Percentiles rank a stretch among this genome's conserved stretches.
phyloP scores from a whole-genome alignment of 345 rosid genomes.

The Reutealis trisperma region DNA sequence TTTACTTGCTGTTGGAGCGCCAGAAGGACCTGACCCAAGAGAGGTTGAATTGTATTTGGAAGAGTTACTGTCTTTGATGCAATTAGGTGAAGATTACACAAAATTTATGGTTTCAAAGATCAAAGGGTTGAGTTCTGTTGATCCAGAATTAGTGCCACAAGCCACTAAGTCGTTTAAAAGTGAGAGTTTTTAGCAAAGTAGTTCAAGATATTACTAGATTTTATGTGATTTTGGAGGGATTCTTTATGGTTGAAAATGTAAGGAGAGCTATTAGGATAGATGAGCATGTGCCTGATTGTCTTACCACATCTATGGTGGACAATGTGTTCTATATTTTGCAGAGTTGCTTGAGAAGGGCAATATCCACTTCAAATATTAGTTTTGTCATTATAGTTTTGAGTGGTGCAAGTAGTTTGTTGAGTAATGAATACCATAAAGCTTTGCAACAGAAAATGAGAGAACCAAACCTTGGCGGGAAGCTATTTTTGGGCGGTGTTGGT shows the following conservation, averaged over 20 bases:
- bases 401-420: constrained; percentile 78
- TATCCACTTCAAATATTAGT: constrained; percentile 82
- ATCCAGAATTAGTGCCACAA: constrained; percentile 79
- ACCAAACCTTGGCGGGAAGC: constrained; percentile 82
- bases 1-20: constrained; percentile 70
- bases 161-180: constrained; percentile 88
- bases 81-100: constrained; percentile 86
- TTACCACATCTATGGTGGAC: constrained; percentile 95
- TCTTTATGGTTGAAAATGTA: constrained; percentile 97
- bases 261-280: constrained; percentile 93
- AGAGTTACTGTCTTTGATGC: constrained; percentile 86
- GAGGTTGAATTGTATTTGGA: constrained; percentile 83
- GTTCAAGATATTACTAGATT: constrained; percentile 87
- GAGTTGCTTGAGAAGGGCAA: constrained; percentile 86
- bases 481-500: constrained; percentile 81
- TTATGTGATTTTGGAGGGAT: constrained; percentile 93
- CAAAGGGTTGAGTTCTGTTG: constrained; percentile 78
- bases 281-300: constrained; percentile 92
- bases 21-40: constrained; percentile 91
- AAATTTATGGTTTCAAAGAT: constrained; percentile 92
- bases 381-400: constrained; percentile 88
- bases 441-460: constrained; percentile 87
- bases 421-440: constrained; percentile 90
- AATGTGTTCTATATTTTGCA: constrained; percentile 93
- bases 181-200: constrained; percentile 78